Conservation (phyloP, 768 basidiomycete species). For the Rhizopogon vesiculosus region DNA sequence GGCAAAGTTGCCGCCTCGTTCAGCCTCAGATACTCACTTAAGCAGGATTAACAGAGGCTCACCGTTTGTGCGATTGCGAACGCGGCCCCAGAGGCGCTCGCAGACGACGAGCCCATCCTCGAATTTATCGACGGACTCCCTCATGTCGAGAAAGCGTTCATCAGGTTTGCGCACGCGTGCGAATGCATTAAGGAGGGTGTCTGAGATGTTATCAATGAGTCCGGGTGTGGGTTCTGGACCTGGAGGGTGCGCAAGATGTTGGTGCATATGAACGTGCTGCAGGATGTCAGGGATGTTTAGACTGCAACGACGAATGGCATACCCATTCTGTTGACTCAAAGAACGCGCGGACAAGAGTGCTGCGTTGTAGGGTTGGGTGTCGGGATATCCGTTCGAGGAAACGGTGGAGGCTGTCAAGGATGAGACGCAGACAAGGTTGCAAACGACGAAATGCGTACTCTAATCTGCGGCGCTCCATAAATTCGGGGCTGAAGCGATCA, state of each 20-base stretch:
- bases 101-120: conserved; percentile 86
- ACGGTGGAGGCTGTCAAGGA: conserved; percentile 67
- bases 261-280: conserved; percentile 96
- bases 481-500: conserved; percentile 95
- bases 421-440: not conserved
- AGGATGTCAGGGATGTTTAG: conserved; percentile 3
- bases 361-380: conserved; percentile 91
- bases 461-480: conserved; percentile 86
- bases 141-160: conserved; percentile 89
- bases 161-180: conserved; percentile 95
- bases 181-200: conserved; percentile 95
- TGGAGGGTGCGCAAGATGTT: conserved; percentile 90
- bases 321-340: conserved; percentile 99
- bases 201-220: conserved; percentile 92
- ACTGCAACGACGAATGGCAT: conserved; percentile 17
- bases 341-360: conserved; percentile 88
- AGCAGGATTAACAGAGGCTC: conserved; percentile 36
- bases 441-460: conserved; percentile 53
- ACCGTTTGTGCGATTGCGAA: conserved; percentile 85
- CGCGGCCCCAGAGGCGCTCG: conserved; percentile 77
- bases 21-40: conserved; percentile 64
- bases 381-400: conserved; percentile 89
- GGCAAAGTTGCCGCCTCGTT: conserved; percentile 79
- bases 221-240: conserved; percentile 74
- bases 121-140: conserved; percentile 90